phyloP scores from a whole-genome alignment of 805 yeast species.

The Ogataea methanolica region DNA sequence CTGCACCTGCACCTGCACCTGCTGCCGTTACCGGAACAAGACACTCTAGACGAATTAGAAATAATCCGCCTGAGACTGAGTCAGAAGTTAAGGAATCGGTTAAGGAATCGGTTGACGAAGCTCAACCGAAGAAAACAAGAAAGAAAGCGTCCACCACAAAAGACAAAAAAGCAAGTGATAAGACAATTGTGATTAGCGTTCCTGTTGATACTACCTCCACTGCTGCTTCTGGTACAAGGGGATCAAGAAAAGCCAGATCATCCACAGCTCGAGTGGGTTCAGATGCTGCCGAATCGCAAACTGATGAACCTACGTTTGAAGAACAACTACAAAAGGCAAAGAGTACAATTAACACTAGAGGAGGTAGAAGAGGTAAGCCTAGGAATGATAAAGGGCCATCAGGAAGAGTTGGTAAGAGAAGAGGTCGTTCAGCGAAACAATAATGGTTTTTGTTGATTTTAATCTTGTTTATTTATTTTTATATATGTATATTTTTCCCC shows the following conservation, averaged over 20 bases:
- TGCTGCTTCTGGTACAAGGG: background rate
- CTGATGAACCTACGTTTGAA: background rate
- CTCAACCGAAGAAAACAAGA: no score
- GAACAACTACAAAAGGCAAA: background rate
- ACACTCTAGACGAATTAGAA: background rate
- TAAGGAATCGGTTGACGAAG: no score
- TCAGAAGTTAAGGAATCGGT: background rate
- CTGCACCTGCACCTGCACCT: no score
- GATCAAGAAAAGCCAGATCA: slow-evolving; percentile 3
- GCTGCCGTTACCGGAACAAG: background rate
- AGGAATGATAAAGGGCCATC: background rate
- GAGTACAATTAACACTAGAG: background rate
- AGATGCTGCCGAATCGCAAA: background rate
- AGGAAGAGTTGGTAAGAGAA: slow-evolving; percentile 1
- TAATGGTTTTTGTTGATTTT: no score
- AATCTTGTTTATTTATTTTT: no score
- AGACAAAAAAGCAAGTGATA: no score
- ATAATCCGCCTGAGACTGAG: background rate
- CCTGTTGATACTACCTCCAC: no score
- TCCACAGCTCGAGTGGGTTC: background rate
- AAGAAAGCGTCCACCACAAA: no score
- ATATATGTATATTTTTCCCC: no score
- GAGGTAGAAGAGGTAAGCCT: slow-evolving; percentile 1
- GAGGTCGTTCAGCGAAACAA: background rate
- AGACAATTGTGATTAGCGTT: no score